phyloP scores from a whole-genome alignment of 192 early-diverging fungal species.

The Chytriomyces sp. region DNA sequence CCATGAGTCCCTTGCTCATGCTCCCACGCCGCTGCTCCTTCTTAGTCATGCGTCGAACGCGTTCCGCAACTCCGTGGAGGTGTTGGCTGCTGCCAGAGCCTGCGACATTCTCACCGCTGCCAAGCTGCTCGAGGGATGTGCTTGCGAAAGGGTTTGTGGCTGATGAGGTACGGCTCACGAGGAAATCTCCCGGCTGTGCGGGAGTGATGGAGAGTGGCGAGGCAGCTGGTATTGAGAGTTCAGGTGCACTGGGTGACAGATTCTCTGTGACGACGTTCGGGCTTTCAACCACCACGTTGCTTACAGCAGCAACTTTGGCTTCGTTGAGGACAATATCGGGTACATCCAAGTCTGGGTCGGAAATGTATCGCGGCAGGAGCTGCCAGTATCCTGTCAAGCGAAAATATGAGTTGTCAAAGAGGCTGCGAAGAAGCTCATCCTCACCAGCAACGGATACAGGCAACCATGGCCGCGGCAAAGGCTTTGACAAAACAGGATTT shows the following conservation, averaged over 20 bases:
- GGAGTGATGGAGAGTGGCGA: background rate
- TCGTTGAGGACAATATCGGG: background rate
- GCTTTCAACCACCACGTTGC: background rate
- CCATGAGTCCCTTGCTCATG: constrained; percentile 22
- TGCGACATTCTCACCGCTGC: background rate
- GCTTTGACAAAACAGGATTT: constrained; percentile 45
- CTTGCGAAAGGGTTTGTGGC: background rate
- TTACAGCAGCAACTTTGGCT: background rate
- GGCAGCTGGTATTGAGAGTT: too few relatives aligned
- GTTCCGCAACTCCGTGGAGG: background rate
- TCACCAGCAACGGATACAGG: constrained; percentile 35
- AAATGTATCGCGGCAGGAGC: constrained; percentile 22
- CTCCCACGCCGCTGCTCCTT: constrained; percentile 7
- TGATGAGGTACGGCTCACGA: background rate
- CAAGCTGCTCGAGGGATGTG: background rate
- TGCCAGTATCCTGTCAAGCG: constrained; percentile 7
- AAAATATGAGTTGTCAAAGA: background rate
- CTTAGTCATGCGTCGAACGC: background rate
- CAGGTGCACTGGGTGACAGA: too few relatives aligned
- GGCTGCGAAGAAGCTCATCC: background rate
- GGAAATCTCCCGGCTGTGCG: background rate
- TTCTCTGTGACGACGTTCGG: background rate
- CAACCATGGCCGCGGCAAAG: constrained; percentile 43
- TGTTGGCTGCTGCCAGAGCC: background rate
- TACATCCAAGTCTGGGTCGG: constrained; percentile 13